Conservation (phyloP, 2,329 filamentous ascomycete species). For the Fusarium fracticaudum region DNA sequence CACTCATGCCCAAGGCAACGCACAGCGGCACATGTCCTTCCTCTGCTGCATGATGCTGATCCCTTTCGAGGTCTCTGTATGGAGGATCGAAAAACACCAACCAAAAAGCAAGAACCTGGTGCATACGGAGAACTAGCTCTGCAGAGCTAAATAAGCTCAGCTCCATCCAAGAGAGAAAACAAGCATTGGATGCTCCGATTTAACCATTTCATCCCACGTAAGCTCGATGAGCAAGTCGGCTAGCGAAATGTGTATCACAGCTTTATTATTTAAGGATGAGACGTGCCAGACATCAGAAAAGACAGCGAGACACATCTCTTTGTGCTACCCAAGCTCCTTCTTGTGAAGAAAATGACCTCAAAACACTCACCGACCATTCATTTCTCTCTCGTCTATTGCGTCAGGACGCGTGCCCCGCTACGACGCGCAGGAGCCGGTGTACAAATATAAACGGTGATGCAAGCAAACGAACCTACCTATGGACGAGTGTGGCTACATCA, state of each 20-base stretch:
- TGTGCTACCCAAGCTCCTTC: neutral
- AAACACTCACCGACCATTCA: constrained; percentile 20
- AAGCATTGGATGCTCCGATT: neutral
- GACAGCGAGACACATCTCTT: neutral
- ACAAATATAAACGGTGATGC: constrained; percentile 15
- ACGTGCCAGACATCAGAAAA: constrained; percentile 9
- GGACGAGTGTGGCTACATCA: constrained; percentile 33
- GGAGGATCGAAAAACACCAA: constrained; percentile 17
- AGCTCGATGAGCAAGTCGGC: constrained; percentile 19
- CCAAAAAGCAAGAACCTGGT: constrained; percentile 2
- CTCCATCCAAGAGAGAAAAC: neutral
- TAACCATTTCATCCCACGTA: constrained; percentile 13
- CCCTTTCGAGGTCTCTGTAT: constrained; percentile 1
- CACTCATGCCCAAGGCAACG: constrained; percentile 17
- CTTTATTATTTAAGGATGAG: constrained; percentile 1
- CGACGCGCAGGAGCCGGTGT: constrained; percentile 22
- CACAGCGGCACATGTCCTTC: constrained; percentile 9
- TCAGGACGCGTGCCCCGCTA: constrained; percentile 27
- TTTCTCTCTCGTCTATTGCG: constrained; percentile 18
- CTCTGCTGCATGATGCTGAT: constrained; percentile 15
- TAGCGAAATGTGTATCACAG: constrained; percentile 13
- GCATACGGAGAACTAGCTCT: constrained; percentile 7
- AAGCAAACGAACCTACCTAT: constrained; percentile 14
- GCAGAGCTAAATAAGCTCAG: constrained; percentile 2
- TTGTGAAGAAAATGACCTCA: neutral